A percentile compares a stretch with the other conserved stretches of the same genome.
phyloP scores from a whole-genome alignment of 306 rosid species.

The Vicia faba region DNA sequence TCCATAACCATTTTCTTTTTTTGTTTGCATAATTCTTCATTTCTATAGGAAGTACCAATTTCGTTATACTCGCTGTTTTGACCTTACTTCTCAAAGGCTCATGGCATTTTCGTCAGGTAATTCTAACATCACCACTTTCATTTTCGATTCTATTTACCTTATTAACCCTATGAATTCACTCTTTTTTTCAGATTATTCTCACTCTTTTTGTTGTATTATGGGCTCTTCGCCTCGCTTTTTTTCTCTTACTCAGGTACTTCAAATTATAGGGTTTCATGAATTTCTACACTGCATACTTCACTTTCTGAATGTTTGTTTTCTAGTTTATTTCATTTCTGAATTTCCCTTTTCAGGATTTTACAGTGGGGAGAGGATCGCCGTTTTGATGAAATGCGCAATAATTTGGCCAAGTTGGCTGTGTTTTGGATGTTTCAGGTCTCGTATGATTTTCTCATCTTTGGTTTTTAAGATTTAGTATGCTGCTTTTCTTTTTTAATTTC shows the following conservation, averaged over 20 bases:
- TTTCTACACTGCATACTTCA: no score
- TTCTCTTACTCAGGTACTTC: conserved; percentile 73
- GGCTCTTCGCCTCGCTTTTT: conserved; percentile 85
- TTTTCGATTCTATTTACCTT: background rate
- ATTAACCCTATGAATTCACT: background rate
- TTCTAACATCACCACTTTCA: background rate
- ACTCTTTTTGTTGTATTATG: conserved; percentile 76
- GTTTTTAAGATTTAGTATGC: no score
- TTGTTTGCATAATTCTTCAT: no score
- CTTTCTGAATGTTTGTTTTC: conserved; percentile 10
- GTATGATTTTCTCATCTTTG: conserved; percentile 1
- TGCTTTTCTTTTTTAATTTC: no score
- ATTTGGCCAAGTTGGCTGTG: conserved; percentile 72
- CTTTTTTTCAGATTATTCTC: conserved; percentile 61
- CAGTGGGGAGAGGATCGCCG: conserved; percentile 97
- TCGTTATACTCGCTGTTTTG: conserved; percentile 73
- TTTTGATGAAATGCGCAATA: conserved; percentile 83
- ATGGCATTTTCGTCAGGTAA: conserved; percentile 90
- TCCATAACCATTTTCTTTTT: background rate
- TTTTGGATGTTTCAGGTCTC: conserved; percentile 97
- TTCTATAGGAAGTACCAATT: conserved; percentile 83
- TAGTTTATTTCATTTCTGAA: conserved; percentile 24
- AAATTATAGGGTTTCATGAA: background rate
- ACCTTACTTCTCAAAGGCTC: conserved; percentile 70
- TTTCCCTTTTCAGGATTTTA: conserved; percentile 63